Percentiles rank a stretch among this genome's conserved stretches.
phyloP scores from a whole-genome alignment of 1,284 basidiomycete genomes.

The Pseudozyma flocculosa region DNA sequence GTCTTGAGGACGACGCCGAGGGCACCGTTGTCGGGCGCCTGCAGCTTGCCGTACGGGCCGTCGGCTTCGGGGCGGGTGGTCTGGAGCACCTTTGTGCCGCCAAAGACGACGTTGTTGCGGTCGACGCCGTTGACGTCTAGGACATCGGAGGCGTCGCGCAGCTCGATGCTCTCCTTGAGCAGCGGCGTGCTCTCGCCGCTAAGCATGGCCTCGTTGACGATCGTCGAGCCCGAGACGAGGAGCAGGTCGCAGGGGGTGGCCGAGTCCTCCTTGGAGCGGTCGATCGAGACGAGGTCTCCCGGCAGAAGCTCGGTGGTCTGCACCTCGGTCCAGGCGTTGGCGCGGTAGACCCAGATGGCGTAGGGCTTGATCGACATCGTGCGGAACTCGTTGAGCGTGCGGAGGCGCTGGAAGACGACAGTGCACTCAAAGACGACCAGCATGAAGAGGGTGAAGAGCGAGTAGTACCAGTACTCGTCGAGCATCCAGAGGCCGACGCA shows the following conservation, averaged over 20 bases:
- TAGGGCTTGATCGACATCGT: constrained; percentile 58
- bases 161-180: constrained; percentile 55
- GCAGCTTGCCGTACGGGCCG: constrained; percentile 28
- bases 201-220: constrained; percentile 58
- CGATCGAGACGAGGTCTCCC: constrained; percentile 54
- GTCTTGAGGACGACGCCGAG: constrained; percentile 53
- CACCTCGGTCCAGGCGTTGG: constrained; percentile 47
- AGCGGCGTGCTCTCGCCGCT: constrained; percentile 56
- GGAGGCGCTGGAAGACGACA: constrained; percentile 54
- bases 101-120: constrained; percentile 56
- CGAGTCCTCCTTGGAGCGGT: constrained; percentile 55
- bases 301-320: constrained; percentile 51
- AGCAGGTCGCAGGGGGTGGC: constrained; percentile 53
- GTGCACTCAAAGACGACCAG: constrained; percentile 57
- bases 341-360: constrained; percentile 50
- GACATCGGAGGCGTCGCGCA: constrained; percentile 47
- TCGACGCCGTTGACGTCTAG: constrained; percentile 54
- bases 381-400: constrained; percentile 57
- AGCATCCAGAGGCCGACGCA: constrained; percentile 58
- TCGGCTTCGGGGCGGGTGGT: constrained; percentile 46
- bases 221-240: constrained; percentile 47
- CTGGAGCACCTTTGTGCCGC: constrained; percentile 57
- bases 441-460: constrained; percentile 57
- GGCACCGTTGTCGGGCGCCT: constrained; percentile 53
- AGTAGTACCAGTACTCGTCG: constrained; percentile 58